These are phyloP conservation scores for Anacardium occidentale DNA, from an alignment of 345 rosid species.

Conservation along the genomic window DNA sequence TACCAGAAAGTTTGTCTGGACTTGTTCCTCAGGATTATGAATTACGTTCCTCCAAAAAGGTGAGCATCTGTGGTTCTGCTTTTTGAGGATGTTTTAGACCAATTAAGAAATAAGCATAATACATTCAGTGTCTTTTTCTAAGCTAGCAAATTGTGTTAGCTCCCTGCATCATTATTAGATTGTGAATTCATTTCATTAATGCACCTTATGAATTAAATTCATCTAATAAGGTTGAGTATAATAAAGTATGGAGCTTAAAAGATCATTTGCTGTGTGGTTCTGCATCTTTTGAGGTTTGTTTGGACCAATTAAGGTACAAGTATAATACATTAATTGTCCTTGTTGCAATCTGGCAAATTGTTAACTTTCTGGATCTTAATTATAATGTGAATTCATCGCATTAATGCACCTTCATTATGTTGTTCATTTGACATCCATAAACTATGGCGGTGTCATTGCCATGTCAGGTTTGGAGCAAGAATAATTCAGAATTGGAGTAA, in stretches of 20 bases:
- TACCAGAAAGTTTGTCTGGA: conserved; percentile 74
- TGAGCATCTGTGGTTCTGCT: conserved; percentile 21
- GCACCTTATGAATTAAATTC: not conserved
- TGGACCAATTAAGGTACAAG: not conserved
- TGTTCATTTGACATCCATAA: conserved; percentile 12
- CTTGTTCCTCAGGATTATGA: conserved; percentile 83
- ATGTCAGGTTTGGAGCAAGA: not conserved
- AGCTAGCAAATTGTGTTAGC: too few species aligned
- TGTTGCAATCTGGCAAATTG: not conserved
- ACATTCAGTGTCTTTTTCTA: too few species aligned
- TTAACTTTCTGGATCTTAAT: not conserved
- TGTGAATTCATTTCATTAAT: not conserved
- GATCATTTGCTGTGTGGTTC: too few species aligned
- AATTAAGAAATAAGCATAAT: too few species aligned
- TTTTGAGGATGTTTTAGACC: too few species aligned
- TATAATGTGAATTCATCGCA: not conserved
- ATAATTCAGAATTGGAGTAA: not conserved
- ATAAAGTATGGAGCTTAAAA: not conserved
- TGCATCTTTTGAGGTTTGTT: not conserved
- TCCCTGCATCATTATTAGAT: too few species aligned
- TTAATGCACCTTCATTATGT: not conserved
- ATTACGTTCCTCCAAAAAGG: conserved; percentile 93
- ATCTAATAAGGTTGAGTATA: too few species aligned
- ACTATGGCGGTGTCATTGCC: not conserved
- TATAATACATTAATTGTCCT: not conserved